Evolutionary conservation across 2,329 filamentous ascomycete species (phyloP), one percentile per base, ranked within the genome.

Genomic region (Scortechinia acanthostroma): DNA sequence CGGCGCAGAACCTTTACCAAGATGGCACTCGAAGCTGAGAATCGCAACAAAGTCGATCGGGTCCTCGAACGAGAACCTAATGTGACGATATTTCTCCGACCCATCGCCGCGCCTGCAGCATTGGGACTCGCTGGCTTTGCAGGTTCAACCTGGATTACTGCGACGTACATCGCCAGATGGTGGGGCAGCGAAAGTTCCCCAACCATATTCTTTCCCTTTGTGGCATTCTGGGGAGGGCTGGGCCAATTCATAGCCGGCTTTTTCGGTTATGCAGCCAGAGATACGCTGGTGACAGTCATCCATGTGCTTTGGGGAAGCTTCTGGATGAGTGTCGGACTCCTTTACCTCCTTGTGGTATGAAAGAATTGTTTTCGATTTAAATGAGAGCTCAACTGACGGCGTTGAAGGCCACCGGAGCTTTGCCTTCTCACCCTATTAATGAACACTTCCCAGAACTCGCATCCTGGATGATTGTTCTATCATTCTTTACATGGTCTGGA

Each of bases 51-150:
- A 30, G n/a, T 30, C 25, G 10, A 30, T n/a, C n/a, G n/a, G n/a
- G n/a, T n/a, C 25, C 25, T 30, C n/a, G 25, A 10, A 10, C 25
- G 25, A 10, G 25, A 30, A 30, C 30, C 55, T 4, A 48, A 51
- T 16, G 47, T 58, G 3, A 48, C 46, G 22, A 58, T 57, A 40
- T 54, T 52, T 47, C 48, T 59, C 2, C 48, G 45, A 22, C 56
- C 56, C 3, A 56, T 58, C 43, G 56, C 56, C n/a, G 52, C 56
- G 10, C 55, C 56, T 4, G 55, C 53, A 3, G 56, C 55, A 1
- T 45, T 58, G 3, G 56, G 55, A 4, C 49, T 58, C 3, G 56
- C 55, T 4, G 55, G 56, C 10, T 58, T 57, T 45, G 51, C 56
- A 3, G 50, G 55, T 43, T 52, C 52, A 20, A 58, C 56, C 21